These are phyloP conservation scores for Skeletonema menzelii DNA, from an alignment of 108 stramenopile species.

Conservation along the genomic window DNA sequence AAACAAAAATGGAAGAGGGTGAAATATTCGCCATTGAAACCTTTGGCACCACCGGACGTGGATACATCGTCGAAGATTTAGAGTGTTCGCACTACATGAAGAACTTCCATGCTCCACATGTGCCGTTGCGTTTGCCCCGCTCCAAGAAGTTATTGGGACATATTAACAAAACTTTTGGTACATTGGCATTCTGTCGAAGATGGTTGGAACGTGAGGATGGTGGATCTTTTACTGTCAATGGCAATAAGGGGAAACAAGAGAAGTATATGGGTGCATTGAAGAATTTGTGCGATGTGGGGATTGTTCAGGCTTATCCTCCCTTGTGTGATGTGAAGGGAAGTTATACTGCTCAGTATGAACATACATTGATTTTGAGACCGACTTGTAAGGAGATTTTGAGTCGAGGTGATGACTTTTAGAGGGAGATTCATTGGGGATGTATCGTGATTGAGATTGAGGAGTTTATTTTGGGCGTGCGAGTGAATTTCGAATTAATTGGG, in stretches of 20 bases:
- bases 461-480: too few species aligned
- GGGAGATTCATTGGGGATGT: neutral
- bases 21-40: conserved; percentile 99
- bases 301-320: conserved; percentile 96
- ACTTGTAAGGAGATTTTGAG: conserved; percentile 98
- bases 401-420: conserved; percentile 96
- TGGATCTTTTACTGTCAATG: conserved; percentile 88
- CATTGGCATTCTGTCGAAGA: conserved; percentile 97
- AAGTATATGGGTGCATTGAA: conserved; percentile 98
- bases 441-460: too few species aligned
- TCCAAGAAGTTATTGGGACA: conserved; percentile 92
- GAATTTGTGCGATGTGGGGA: conserved; percentile 96
- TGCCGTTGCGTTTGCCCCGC: conserved; percentile 91
- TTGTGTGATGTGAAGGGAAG: conserved; percentile 94
- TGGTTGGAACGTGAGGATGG: conserved; percentile 99
- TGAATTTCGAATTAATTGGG: too few species aligned
- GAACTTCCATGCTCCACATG: conserved; percentile 93
- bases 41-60: conserved; percentile 96
- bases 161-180: conserved; percentile 99
- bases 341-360: conserved; percentile 99
- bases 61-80: conserved; percentile 96
- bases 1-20: conserved; percentile 97
- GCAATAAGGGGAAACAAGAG: conserved; percentile 86
- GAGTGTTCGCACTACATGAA: conserved; percentile 99
- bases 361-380: conserved; percentile 94